Evolutionary conservation across 345 rosid species (phyloP).

Genomic region (Turritis glabra): DNA sequence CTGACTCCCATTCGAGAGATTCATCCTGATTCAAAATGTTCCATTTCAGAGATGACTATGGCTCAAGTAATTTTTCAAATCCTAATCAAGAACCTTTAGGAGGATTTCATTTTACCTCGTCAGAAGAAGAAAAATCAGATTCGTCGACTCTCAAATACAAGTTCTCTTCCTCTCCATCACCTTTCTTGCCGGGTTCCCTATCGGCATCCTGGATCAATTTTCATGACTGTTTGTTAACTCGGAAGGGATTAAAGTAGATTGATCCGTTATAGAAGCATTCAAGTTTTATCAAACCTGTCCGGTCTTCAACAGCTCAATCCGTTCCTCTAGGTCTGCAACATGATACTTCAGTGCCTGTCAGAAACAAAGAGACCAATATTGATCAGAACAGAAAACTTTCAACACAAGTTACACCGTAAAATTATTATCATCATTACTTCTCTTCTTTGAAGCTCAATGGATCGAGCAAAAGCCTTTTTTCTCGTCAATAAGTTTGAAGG

Average conservation of each 20-base stretch:
- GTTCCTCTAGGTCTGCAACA: slow-evolving; percentile 59
- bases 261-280: neutral
- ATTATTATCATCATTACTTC: slow-evolving; percentile 53
- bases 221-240: neutral
- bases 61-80: neutral
- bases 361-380: slow-evolving; percentile 12
- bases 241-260: neutral
- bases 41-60: neutral
- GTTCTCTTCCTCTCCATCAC: slow-evolving; percentile 41
- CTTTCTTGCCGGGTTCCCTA: slow-evolving; percentile 41
- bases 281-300: slow-evolving; percentile 30
- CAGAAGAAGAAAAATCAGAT: slow-evolving; percentile 44
- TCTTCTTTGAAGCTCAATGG: slow-evolving; percentile 90
- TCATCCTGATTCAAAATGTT: slow-evolving; percentile 30
- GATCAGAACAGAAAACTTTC: slow-evolving; percentile 15
- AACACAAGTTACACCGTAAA: neutral
- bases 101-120: slow-evolving; percentile 54
- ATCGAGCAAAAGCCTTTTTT: slow-evolving; percentile 78
- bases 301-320: slow-evolving; percentile 55
- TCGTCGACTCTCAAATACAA: slow-evolving; percentile 40
- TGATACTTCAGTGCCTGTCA: slow-evolving; percentile 81
- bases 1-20: slow-evolving; percentile 20
- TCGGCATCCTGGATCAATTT: slow-evolving; percentile 47
- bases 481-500: slow-evolving; percentile 73
- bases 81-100: neutral